Percentiles rank a stretch among this genome's conserved stretches.
These are phyloP conservation scores for Pezicula carpinea DNA, from an alignment of 2,329 filamentous ascomycete species.

Conservation along the genomic window DNA sequence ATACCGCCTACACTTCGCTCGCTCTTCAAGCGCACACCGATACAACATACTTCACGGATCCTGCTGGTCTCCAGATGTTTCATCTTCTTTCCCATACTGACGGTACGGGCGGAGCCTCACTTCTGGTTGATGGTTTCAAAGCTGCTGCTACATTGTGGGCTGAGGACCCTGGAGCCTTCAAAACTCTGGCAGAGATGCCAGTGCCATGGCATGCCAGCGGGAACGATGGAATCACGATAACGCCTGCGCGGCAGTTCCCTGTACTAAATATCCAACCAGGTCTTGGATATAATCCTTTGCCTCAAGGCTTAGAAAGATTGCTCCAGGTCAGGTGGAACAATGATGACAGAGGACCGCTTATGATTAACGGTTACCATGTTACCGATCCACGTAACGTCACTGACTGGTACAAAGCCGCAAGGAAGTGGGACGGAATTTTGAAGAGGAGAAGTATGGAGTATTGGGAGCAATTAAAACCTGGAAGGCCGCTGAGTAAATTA, in stretches of 20 bases:
- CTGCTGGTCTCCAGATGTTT: slow-evolving; percentile 86
- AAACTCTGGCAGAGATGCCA: slow-evolving; percentile 48
- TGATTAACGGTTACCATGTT: slow-evolving; percentile 20
- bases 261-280: slow-evolving; percentile 60
- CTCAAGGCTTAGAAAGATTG: slow-evolving; percentile 34
- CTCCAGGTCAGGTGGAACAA: slow-evolving; percentile 88
- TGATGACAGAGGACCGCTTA: slow-evolving; percentile 71
- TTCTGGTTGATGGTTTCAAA: slow-evolving; percentile 83
- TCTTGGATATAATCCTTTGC: slow-evolving; percentile 31
- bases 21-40: slow-evolving; percentile 85
- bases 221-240: slow-evolving; percentile 76
- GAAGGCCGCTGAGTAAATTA: slow-evolving; percentile 66
- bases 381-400: slow-evolving; percentile 4
- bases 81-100: slow-evolving; percentile 79
- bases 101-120: slow-evolving; percentile 65
- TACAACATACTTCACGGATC: slow-evolving; percentile 93
- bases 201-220: slow-evolving; percentile 82
- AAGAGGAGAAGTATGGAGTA: slow-evolving; percentile 62
- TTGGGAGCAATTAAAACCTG: slow-evolving; percentile 77
- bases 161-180: slow-evolving; percentile 52
- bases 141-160: slow-evolving; percentile 57
- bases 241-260: slow-evolving; percentile 64
- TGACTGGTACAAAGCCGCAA: slow-evolving; percentile 76
- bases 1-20: slow-evolving; percentile 87
- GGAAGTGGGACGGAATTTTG: slow-evolving; percentile 68